These are phyloP conservation scores for Lactarius pseudohatsudake DNA, from an alignment of 768 basidiomycete genomes.

Conservation along the genomic window DNA sequence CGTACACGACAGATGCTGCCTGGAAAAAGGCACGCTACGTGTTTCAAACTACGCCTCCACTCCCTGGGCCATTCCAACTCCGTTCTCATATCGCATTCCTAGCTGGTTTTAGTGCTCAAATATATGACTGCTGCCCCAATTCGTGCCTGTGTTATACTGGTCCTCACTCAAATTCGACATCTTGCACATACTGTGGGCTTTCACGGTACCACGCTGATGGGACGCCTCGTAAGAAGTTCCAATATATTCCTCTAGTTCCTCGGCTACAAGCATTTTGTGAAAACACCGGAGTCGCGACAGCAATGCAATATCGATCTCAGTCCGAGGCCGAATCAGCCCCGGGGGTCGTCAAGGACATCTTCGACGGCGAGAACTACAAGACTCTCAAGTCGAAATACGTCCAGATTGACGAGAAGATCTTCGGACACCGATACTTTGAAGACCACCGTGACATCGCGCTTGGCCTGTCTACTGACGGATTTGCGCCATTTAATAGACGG, in stretches of 20 bases:
- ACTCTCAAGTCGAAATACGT: not conserved
- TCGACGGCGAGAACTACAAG: not conserved
- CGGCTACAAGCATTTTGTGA: not conserved
- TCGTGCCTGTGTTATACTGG: not conserved
- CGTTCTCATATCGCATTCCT: not conserved
- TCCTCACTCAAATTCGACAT: not conserved
- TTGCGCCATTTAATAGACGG: conserved; percentile 39
- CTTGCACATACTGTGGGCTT: not conserved
- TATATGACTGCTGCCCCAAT: not conserved
- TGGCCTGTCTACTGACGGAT: conserved; percentile 45
- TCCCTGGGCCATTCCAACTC: not conserved
- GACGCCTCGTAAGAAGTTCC: not conserved
- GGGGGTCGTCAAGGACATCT: not conserved
- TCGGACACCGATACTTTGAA: conserved; percentile 38
- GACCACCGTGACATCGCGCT: conserved; percentile 44
- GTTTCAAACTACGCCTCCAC: not conserved
- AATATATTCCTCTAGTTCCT: not conserved
- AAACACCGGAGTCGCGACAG: not conserved
- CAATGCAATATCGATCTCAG: not conserved
- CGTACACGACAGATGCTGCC: not conserved
- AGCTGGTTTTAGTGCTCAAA: not conserved
- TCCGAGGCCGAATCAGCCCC: not conserved
- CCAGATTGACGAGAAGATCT: not conserved
- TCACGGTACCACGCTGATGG: not conserved
- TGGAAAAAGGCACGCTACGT: not conserved